Base-by-base conservation (phyloP, 352 stramenopile genomes). In the Globisporangium perplexum region DNA sequence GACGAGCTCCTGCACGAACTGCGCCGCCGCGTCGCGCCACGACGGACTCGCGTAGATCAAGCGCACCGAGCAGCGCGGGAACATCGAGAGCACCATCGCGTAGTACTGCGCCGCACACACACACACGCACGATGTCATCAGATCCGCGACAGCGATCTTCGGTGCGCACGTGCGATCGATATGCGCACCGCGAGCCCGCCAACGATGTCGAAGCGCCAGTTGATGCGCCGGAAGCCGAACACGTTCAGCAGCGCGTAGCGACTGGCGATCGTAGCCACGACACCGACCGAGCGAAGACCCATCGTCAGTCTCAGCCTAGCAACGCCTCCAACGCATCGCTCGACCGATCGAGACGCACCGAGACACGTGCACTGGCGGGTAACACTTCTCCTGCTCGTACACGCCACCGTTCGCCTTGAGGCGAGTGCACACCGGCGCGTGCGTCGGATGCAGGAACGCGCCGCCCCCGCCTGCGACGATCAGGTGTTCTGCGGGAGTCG, bases 181-280 rank as follows among this genome's bases (percentile, higher is more conserved):
- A n/a, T 11, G 71, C 76, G 36, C 74, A 93, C 84, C 62, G 72
- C 78, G 52, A 96, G 61, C 49, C 86, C 86, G 28, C 90, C 90
- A 22, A 97, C 74, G 46, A 97, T 79, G 73, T 98, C 92, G 45
- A 97, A 95, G 23, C 88, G 74, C 92, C 92, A 98, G 60, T 97
- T 97, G 53, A 95, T 88, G 47, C 88, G 91, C 2, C 90, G 88
- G 68, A 97, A 97, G 42, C 83, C 84, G 50, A 95, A 78, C 15
- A 93, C 82, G 44, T 93, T 95, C 28, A 95, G 60, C 36, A 95
- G 49, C 12, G 84, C 74, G 33, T 93, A 93, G 39, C 83, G 84
- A 60, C 82, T 95, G 62, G 18, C 26, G 6, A 39, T 6, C 20
- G 15, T 20, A 10, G 7, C 6, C 24, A 31, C 24, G 38, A n/a